Base-by-base conservation (phyloP, 305 asterid species). In the Ilex paraguariensis region DNA sequence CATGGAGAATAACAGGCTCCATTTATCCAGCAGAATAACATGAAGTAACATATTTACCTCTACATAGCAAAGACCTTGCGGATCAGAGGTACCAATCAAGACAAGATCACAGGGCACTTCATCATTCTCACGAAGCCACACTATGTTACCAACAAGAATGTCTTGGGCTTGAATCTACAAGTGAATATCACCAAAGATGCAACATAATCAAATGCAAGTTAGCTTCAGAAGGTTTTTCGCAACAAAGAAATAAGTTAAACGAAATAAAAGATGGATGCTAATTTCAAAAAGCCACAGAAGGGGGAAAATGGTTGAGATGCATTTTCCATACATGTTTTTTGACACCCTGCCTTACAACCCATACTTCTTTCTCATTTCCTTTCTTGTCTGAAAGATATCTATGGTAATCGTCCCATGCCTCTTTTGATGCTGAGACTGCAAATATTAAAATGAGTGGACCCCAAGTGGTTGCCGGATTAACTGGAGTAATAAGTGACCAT, bases 391-490 rank as follows among this genome's bases (percentile, higher is more conserved):
- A 92, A 73, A 87, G 90, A 77, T 82, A 85, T 81, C 98, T 81
- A 65, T 90, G 84, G 79, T 92, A 90, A 83, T 92, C 98, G 77
- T 92, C 98, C 97, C 98, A 92, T 36, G 97, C 98, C 84, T 92
- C 98, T 84, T 92, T 92, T 54, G 88, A 74, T 54, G 98, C 97
- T 14, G 98, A 90, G 79, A 92, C 97, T n/a, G 98, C 87, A 82
- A 92, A 92, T 80, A 92, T 92, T 75, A 92, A 87, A 70, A 92
- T 85, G 72, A 92, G 96, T 62, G 98, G 98, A 61, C 98, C 97
- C 98, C 98, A 92, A 30, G 98, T 90, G 79, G 97, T 92, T 57
- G 95, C 98, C 65, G 98, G 98, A 86, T 92, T 92, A 70, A 92
- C 98, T 30, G 98, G 98, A 65, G 98, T 92, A 65, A 92, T 92